Base-by-base conservation (phyloP, 2,329 filamentous ascomycete genomes). In the Stagonosporopsis tanaceti region DNA sequence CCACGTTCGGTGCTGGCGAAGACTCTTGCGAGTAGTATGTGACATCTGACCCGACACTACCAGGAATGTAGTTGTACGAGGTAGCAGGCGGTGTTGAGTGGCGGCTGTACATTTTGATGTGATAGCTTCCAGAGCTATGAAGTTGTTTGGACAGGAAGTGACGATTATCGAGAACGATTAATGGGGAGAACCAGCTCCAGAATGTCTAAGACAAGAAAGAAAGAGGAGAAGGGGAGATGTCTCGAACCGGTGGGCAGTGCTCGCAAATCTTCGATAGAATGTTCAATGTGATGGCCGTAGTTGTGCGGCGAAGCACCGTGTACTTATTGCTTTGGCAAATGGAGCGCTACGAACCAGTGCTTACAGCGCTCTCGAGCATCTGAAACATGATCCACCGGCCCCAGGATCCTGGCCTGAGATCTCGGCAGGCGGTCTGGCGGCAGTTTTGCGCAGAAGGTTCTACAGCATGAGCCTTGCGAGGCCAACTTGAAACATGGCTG, bases 1-100 rank as follows among this genome's bases (percentile, higher is more conserved):
- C 82, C 20, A 89, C 90, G 79, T 85, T 83, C 67, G 87, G 81
- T 74, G 90, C 89, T 40, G 85, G 85, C 32, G 85, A 86, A 41
- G 89, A 91, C 74, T 89, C 84, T 69, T 85, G 83, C 50, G 88
- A 90, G 80, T 88, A 82, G 65, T 77, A 81, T 62, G 77, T 89
- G 69, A 86, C 79, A 61, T 87, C 85, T 64, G 89, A 76, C 50
- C 74, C 71, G 55, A 74, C 73, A 69, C 75, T 77, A 62, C 73
- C 70, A n/a, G 75, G 74, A 44, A 75, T 66, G 66, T 76, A 76
- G 64, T 65, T 67, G 67, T 67, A 73, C 53, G 75, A 65, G 41
- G 73, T 65, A 35, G 72, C 69, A 34, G 79, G 79, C 28, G 80
- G 80, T 47, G 80, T 82, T 59, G 77, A 70, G 52, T 81, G 78